Evolutionary conservation across 768 basidiomycete genomes (phyloP), one percentile per base, ranked within the genome.

Genomic region (Thelephora ganbajun): DNA sequence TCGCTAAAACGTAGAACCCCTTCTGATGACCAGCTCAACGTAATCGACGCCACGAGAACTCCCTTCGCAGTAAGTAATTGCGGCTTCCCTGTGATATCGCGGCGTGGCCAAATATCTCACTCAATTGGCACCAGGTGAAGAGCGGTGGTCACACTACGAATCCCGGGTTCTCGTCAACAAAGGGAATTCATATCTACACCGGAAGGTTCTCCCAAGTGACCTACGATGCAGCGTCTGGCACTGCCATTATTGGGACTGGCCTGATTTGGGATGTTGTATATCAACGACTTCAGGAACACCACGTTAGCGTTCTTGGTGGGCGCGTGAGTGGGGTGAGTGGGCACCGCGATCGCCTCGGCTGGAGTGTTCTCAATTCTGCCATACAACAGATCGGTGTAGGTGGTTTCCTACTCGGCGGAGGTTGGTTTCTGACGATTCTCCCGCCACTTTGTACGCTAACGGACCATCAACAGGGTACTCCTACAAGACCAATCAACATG

Each of bases 391-490:
- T 18, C 54, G 56, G 33, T 52, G 54, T 53, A 33, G 18, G 44
- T 33, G n/a, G 18, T n/a, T 4, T 0, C 34, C 13, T 42, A 13
- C 46, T 20, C 9, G 6, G 1, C 6, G 5, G 2, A 7, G 23
- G 12, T 6, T 20, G 2, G 19, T 5, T 5, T 22, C 3, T 3
- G 1, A n/a, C 30, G 7, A n/a, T 19, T n/a, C n/a, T n/a, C n/a
- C n/a, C n/a, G n/a, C n/a, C n/a, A n/a, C n/a, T 19, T 23, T n/a
- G n/a, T n/a, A n/a, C n/a, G 33, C n/a, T n/a, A n/a, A n/a, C n/a
- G n/a, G n/a, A n/a, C n/a, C n/a, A n/a, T n/a, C n/a, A 3, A 9
- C 22, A 47, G 65, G 65, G 14, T 66, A 62, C 50, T 65, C 64
- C 0, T 45, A 54, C 46, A 56, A 56, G 49, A 61, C 59, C 6